Evolutionary conservation across 805 yeast species (phyloP).

Genomic region (Teunomyces kruisii): DNA sequence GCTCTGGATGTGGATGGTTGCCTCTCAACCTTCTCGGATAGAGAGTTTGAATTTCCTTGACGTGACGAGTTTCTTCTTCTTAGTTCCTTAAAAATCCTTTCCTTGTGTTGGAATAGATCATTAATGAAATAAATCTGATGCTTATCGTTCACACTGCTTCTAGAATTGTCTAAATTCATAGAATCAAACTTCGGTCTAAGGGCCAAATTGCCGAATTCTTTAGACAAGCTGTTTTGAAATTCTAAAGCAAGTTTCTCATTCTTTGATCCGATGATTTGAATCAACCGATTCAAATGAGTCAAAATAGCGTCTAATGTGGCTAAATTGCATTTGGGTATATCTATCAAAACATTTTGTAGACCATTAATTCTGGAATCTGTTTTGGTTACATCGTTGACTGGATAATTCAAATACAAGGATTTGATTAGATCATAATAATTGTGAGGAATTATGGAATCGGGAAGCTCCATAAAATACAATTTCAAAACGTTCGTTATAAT

Average conservation of each 20-base stretch:
- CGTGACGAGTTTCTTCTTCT: conserved; percentile 35
- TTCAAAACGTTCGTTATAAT: conserved; percentile 68
- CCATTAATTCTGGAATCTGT: conserved; percentile 58
- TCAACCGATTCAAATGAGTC: conserved; percentile 69
- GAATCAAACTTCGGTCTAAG: conserved; percentile 46
- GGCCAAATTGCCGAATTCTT: conserved; percentile 65
- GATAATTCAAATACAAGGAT: conserved; percentile 55
- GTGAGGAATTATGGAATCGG: conserved; percentile 70
- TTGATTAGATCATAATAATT: conserved; percentile 66
- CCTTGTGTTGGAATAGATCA: conserved; percentile 62
- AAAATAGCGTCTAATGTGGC: conserved; percentile 81
- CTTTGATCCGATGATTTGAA: conserved; percentile 46
- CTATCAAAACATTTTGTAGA: conserved; percentile 61
- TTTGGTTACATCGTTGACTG: conserved; percentile 39
- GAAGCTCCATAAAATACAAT: conserved; percentile 74
- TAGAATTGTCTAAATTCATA: conserved; percentile 18
- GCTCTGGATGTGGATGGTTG: conserved; percentile 3
- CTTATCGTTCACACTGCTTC: conserved; percentile 48
- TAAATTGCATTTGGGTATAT: conserved; percentile 66
- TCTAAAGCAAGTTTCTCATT: conserved; percentile 31
- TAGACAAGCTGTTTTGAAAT: conserved; percentile 52
- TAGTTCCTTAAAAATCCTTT: conserved; percentile 63
- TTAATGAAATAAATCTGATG: conserved; percentile 57
- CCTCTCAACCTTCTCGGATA: not conserved
- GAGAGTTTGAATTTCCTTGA: conserved; percentile 6